phyloP scores from a whole-genome alignment of 2,329 filamentous ascomycete genomes.

The Ophiostoma ips region DNA sequence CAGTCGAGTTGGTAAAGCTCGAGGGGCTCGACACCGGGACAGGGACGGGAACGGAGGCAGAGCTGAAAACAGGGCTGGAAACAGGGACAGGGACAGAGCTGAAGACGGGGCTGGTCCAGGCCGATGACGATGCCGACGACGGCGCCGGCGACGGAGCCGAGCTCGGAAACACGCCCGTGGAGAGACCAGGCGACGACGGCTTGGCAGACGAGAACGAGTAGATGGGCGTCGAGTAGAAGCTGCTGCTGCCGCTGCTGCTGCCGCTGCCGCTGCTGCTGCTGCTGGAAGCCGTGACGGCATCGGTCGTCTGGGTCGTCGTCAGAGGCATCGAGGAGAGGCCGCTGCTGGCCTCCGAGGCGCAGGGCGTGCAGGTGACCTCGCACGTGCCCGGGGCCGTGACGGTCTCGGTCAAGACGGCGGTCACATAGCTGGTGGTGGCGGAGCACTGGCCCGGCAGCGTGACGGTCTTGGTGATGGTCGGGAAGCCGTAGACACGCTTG shows the following conservation, averaged over 20 bases:
- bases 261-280: neutral
- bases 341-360: constrained; percentile 1
- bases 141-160: neutral
- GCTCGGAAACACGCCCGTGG: neutral
- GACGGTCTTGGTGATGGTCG: constrained; percentile 10
- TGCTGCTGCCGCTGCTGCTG: neutral
- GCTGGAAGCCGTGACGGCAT: neutral
- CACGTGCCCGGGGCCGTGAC: constrained; percentile 1
- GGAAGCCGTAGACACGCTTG: constrained; percentile 10
- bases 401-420: constrained; percentile 4
- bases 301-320: neutral
- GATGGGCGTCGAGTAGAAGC: constrained; percentile 1
- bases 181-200: neutral
- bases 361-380: constrained; percentile 3
- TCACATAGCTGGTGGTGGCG: neutral
- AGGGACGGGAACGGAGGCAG: neutral
- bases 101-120: neutral
- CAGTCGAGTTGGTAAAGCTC: neutral
- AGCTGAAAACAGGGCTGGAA: neutral
- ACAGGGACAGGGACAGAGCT: neutral
- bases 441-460: constrained; percentile 7
- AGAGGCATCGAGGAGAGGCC: neutral
- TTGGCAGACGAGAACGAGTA: constrained; percentile 3
- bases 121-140: neutral
- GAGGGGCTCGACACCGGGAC: neutral